Evolutionary conservation across 1,284 basidiomycete genomes (phyloP).

Genomic region (Microbotryomycetes sp.): DNA sequence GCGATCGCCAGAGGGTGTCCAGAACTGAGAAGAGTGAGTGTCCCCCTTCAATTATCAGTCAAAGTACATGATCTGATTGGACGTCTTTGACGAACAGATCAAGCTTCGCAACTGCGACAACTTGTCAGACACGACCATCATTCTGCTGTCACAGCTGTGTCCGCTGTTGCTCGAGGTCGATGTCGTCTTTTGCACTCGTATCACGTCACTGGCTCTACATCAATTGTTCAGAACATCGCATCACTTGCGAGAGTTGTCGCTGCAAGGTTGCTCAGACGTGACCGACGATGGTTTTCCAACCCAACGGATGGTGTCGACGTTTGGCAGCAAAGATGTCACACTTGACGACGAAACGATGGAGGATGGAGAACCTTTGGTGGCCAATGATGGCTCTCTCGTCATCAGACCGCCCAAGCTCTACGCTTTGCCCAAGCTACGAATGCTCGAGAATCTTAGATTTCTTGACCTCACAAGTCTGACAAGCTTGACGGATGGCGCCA

Average conservation of each 20-base stretch:
- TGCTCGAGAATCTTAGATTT: conserved; percentile 76
- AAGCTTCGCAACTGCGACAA: conserved; percentile 72
- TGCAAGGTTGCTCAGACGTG: conserved; percentile 71
- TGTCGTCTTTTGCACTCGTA: conserved; percentile 70
- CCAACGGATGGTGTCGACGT: not conserved
- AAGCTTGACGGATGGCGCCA: conserved; percentile 74
- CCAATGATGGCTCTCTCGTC: conserved; percentile 14
- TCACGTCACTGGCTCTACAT: conserved; percentile 72
- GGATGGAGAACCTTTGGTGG: conserved; percentile 10
- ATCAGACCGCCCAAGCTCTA: conserved; percentile 8
- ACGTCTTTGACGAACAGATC: conserved; percentile 52
- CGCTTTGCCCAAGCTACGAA: conserved; percentile 38
- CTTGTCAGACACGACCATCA: conserved; percentile 73
- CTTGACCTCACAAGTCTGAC: conserved; percentile 83
- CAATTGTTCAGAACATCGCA: conserved; percentile 74
- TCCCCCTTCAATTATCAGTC: not conserved
- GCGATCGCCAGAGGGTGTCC: conserved; percentile 69
- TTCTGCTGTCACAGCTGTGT: conserved; percentile 70
- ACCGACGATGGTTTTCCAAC: conserved; percentile 82
- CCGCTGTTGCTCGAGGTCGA: conserved; percentile 90
- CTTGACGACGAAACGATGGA: not conserved
- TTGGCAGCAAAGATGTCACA: not conserved
- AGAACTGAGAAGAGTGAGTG: conserved; percentile 57
- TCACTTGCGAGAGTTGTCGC: conserved; percentile 83
- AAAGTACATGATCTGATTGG: not conserved